These are phyloP conservation scores for Alternaria brassicae DNA, from an alignment of 2,329 filamentous ascomycete species.

Conservation along the genomic window DNA sequence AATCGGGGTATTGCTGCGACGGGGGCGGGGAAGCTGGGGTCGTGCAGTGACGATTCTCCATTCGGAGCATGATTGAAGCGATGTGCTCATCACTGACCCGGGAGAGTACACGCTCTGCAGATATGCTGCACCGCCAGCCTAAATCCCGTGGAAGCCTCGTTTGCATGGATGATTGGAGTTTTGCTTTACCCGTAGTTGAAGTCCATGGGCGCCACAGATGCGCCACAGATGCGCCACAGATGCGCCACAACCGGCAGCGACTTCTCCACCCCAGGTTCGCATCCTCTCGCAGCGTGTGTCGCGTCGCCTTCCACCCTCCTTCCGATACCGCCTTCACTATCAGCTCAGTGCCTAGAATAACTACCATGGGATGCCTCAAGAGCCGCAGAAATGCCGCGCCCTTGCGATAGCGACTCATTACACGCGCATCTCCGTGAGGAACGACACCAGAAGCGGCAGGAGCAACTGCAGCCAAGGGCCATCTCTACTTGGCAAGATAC, in stretches of 20 bases:
- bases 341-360: neutral
- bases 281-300: neutral
- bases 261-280: neutral
- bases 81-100: neutral
- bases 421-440: neutral
- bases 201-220: neutral
- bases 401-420: constrained; percentile 6
- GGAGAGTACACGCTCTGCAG: neutral
- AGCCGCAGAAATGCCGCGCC: neutral
- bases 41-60: neutral
- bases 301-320: neutral
- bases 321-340: neutral
- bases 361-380: neutral
- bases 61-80: constrained; percentile 1
- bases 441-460: constrained; percentile 23
- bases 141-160: neutral
- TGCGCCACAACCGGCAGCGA: neutral
- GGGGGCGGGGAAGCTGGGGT: constrained; percentile 21
- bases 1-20: constrained; percentile 24
- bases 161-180: neutral
- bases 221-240: no score
- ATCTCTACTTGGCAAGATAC: constrained; percentile 25
- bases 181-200: neutral
- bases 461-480: constrained; percentile 18
- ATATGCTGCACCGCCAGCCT: neutral